Percentiles rank a stretch among this genome's conserved stretches.
phyloP scores from a whole-genome alignment of 495 filamentous ascomycete genomes.

The Pyronema omphalodes region DNA sequence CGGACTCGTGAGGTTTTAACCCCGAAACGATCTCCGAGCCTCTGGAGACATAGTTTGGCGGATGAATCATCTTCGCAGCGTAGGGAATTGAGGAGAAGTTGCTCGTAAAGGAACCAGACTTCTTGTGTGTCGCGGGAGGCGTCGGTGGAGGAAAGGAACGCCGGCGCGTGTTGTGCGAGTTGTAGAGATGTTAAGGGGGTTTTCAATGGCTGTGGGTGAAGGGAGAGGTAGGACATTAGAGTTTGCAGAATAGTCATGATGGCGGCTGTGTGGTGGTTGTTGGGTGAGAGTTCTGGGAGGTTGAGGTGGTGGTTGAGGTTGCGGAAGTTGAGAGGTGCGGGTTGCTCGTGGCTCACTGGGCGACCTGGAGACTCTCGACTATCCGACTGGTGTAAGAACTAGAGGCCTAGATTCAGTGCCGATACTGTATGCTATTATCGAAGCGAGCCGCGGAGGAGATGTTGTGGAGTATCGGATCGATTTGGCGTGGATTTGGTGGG shows the following conservation, averaged over 20 bases:
- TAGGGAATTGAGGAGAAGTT: conserved; percentile 67
- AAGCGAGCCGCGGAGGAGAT: too few species aligned
- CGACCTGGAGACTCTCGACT: too few species aligned
- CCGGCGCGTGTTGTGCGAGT: conserved; percentile 61
- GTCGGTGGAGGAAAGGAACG: conserved; percentile 42
- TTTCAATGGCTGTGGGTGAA: conserved; percentile 18
- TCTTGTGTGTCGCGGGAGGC: conserved; percentile 44
- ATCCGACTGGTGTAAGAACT: too few species aligned
- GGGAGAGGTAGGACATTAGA: conserved; percentile 19
- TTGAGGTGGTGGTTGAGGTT: not conserved
- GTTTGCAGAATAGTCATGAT: conserved; percentile 16
- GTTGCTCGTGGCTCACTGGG: too few species aligned
- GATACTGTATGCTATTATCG: too few species aligned
- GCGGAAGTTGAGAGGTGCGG: not conserved
- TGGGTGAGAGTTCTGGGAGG: not conserved
- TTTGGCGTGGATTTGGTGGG: too few species aligned
- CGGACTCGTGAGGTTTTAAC: conserved; percentile 62
- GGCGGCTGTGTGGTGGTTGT: not conserved
- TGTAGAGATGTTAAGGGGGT: conserved; percentile 35
- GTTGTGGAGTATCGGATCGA: too few species aligned
- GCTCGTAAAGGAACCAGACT: conserved; percentile 66
- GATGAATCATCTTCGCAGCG: conserved; percentile 65
- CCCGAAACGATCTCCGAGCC: conserved; percentile 62
- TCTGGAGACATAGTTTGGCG: conserved; percentile 53
- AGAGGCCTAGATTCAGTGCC: too few species aligned